These are phyloP conservation scores for Chimonanthus salicifolius DNA, from an alignment of 164 flowering plant genomes.

Conservation along the genomic window DNA sequence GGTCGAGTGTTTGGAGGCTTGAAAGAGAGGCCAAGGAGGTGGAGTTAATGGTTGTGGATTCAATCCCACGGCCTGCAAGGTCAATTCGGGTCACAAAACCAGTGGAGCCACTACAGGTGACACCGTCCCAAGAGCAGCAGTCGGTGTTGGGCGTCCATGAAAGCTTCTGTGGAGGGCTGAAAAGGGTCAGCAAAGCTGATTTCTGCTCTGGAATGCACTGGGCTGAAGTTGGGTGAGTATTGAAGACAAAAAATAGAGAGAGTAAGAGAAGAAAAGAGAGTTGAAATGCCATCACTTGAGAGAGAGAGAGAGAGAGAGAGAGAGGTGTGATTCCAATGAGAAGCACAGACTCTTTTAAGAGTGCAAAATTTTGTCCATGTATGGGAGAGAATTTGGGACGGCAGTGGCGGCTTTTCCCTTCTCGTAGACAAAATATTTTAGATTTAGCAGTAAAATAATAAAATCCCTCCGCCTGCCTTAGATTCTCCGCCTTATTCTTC, in stretches of 20 bases:
- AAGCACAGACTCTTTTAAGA: not conserved
- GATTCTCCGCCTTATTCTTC: no score
- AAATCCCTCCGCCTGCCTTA: no score
- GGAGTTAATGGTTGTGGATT: not conserved
- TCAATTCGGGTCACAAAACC: constrained; percentile 30
- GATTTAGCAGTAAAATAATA: no score
- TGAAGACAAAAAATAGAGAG: not conserved
- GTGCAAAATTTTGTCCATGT: not conserved
- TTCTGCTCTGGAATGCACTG: constrained; percentile 31
- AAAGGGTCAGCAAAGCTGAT: not conserved
- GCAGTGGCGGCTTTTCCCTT: not conserved
- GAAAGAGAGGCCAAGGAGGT: not conserved
- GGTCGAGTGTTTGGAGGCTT: constrained; percentile 28
- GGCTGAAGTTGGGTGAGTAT: not conserved
- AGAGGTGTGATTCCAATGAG: constrained; percentile 10
- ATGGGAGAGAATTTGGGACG: not conserved
- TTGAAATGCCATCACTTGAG: constrained; percentile 24
- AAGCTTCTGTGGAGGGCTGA: constrained; percentile 17
- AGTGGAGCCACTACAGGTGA: constrained; percentile 18
- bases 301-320: constrained; percentile 12
- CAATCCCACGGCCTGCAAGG: constrained; percentile 22
- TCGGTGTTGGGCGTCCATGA: constrained; percentile 31
- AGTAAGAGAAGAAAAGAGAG: not conserved
- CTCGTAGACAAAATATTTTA: no score
- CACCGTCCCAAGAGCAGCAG: constrained; percentile 36